Conservation (phyloP, 345 rosid species). For the Populus deltoides region DNA sequence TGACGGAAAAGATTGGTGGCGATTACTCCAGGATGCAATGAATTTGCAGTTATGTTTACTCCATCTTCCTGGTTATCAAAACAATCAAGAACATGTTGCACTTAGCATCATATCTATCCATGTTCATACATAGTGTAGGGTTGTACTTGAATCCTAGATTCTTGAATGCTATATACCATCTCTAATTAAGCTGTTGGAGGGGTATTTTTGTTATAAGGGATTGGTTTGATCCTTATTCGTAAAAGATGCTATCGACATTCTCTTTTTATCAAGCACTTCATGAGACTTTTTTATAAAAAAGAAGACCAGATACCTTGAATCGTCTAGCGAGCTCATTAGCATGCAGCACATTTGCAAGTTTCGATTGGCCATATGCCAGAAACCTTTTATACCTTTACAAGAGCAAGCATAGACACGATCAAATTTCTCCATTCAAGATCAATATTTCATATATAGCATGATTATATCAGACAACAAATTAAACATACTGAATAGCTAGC, state of each 20-base stretch:
- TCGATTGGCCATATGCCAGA: constrained; percentile 41
- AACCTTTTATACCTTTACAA: constrained; percentile 44
- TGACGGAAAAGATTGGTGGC: constrained; percentile 53
- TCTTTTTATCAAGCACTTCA: background rate
- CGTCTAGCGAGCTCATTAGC: constrained; percentile 2
- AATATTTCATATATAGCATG: background rate
- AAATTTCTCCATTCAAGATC: background rate
- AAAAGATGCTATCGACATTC: background rate
- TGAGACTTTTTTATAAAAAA: background rate
- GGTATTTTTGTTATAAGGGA: background rate
- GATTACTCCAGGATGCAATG: constrained; percentile 71
- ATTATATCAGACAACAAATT: background rate
- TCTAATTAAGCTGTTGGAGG: background rate
- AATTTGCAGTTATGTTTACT: constrained; percentile 54
- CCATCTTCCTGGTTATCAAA: constrained; percentile 48
- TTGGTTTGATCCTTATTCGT: background rate
- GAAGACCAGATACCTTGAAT: background rate
- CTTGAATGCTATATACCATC: background rate
- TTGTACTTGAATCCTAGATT: background rate
- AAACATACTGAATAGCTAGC: background rate
- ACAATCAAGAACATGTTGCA: background rate
- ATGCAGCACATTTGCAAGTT: constrained; percentile 2
- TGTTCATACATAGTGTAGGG: background rate
- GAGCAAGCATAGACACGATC: background rate
- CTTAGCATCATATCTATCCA: background rate